These are phyloP conservation scores for Elsinoe perseae DNA, from an alignment of 2,329 filamentous ascomycete species.

Conservation along the genomic window DNA sequence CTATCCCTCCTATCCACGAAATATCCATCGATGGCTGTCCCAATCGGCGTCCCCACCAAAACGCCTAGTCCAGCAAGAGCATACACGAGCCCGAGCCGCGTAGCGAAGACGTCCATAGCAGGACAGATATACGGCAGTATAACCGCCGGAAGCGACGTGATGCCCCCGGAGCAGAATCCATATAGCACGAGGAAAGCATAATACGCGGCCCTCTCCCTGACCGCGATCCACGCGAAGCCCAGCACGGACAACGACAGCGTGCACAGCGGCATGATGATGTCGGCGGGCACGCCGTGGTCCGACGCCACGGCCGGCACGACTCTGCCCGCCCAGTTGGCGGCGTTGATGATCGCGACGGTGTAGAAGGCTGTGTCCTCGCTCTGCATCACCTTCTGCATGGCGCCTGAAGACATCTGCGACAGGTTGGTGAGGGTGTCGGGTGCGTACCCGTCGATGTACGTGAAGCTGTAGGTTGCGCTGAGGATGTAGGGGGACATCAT, in stretches of 20 bases:
- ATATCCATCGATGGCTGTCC: neutral
- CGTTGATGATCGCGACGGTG: constrained; percentile 13
- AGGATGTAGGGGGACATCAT: constrained; percentile 12
- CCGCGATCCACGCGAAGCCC: constrained; percentile 11
- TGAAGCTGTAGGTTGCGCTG: neutral
- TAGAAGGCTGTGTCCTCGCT: constrained; percentile 1
- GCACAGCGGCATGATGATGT: neutral
- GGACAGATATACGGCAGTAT: constrained; percentile 7
- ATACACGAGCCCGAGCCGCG: constrained; percentile 2
- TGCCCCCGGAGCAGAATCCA: constrained; percentile 5
- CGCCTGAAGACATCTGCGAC: neutral
- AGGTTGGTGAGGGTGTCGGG: neutral
- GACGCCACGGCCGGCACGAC: neutral
- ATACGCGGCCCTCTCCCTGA: neutral
- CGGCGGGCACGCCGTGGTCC: neutral
- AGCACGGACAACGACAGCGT: neutral
- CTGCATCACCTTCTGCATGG: neutral
- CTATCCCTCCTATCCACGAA: neutral
- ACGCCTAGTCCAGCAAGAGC: constrained; percentile 6
- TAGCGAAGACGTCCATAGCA: constrained; percentile 1
- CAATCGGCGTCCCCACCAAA: constrained; percentile 10
- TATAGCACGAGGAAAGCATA: constrained; percentile 11
- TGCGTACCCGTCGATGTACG: neutral
- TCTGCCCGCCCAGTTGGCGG: constrained; percentile 9
- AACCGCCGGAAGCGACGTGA: neutral